phyloP scores from a whole-genome alignment of 805 yeast species.

The Hanseniaspora nectarophila region DNA sequence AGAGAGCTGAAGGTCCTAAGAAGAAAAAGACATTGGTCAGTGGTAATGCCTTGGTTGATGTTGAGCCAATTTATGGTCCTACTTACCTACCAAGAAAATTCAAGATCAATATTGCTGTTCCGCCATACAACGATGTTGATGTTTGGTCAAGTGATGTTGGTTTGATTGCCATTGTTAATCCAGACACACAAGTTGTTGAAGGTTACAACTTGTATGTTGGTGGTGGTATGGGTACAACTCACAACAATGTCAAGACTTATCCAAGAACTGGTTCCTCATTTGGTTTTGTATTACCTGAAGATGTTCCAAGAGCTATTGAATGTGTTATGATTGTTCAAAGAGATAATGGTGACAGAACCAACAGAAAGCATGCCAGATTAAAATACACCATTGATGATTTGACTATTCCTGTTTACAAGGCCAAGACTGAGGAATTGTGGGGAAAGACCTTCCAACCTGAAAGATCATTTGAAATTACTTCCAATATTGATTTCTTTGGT shows the following conservation, averaged over 20 bases:
- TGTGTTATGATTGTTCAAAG: constrained; percentile 88
- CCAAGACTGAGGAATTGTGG: constrained; percentile 69
- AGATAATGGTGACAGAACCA: constrained; percentile 86
- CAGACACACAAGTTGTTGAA: constrained; percentile 42
- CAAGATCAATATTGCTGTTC: constrained; percentile 87
- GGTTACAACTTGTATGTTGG: constrained; percentile 89
- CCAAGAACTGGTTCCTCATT: constrained; percentile 86
- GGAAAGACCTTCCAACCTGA: constrained; percentile 65
- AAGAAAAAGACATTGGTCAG: constrained; percentile 75
- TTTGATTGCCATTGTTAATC: constrained; percentile 69
- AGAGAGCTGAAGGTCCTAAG: constrained; percentile 61
- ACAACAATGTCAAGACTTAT: constrained; percentile 89
- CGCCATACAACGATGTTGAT: constrained; percentile 93
- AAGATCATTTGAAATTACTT: constrained; percentile 61
- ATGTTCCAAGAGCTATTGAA: constrained; percentile 70
- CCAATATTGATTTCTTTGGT: constrained; percentile 84
- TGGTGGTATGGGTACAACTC: constrained; percentile 99
- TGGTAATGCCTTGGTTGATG: constrained; percentile 68
- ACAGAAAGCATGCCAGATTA: constrained; percentile 94
- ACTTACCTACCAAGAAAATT: constrained; percentile 89
- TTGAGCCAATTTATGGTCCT: constrained; percentile 80
- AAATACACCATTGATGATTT: constrained; percentile 92
- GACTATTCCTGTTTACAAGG: constrained; percentile 74
- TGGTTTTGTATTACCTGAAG: constrained; percentile 60
- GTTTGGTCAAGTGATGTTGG: constrained; percentile 94